These are phyloP conservation scores for Diplodia seriata DNA, from an alignment of 2,329 filamentous ascomycete genomes.

Conservation along the genomic window DNA sequence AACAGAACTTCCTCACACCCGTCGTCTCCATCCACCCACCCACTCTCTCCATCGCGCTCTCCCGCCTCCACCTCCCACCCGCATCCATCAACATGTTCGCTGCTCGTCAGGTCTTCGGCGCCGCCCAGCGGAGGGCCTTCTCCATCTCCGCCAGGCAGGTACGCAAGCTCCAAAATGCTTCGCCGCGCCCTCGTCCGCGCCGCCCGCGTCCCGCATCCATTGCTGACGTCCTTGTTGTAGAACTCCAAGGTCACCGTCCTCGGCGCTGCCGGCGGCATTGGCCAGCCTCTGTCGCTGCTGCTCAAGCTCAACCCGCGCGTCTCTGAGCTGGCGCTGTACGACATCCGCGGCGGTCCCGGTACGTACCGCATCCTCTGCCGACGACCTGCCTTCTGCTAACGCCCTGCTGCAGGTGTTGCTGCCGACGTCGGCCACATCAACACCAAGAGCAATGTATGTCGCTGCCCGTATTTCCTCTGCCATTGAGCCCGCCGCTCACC, in stretches of 20 bases:
- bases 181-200: slow-evolving; percentile 25
- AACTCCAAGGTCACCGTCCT: slow-evolving; percentile 97
- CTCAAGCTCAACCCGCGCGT: slow-evolving; percentile 98
- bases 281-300: slow-evolving; percentile 95
- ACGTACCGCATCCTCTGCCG: slow-evolving; percentile 52
- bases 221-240: slow-evolving; percentile 58
- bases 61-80: slow-evolving; percentile 36
- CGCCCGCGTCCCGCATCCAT: slow-evolving; percentile 33
- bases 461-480: slow-evolving; percentile 11
- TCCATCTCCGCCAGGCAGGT: slow-evolving; percentile 61
- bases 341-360: slow-evolving; percentile 94
- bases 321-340: slow-evolving; percentile 93
- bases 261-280: slow-evolving; percentile 96
- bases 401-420: slow-evolving; percentile 75
- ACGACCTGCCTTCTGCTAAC: slow-evolving; percentile 14
- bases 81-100: slow-evolving; percentile 71
- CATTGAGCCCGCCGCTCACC: slow-evolving; percentile 26
- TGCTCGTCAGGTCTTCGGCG: slow-evolving; percentile 59
- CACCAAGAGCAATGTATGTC: slow-evolving; percentile 80
- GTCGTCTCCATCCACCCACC: slow-evolving; percentile 37
- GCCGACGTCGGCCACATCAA: slow-evolving; percentile 99
- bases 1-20: slow-evolving; percentile 33
- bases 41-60: slow-evolving; percentile 37
- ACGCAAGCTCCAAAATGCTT: slow-evolving; percentile 38
- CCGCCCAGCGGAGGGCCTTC: slow-evolving; percentile 60